phyloP scores from a whole-genome alignment of 163 green algal species.

The Picocystis sp. region DNA sequence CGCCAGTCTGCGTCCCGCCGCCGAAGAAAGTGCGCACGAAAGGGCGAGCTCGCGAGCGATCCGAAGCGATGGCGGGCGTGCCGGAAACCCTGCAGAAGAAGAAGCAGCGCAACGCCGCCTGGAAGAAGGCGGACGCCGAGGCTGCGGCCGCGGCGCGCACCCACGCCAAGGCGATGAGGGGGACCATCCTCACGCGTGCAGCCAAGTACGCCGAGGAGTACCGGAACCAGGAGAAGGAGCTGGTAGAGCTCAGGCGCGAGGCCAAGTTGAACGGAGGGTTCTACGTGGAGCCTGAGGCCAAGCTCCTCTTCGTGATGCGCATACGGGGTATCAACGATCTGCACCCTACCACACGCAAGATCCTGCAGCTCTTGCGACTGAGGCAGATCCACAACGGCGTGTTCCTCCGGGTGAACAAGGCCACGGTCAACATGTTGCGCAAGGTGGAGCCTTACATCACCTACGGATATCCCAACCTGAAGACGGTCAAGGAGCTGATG shows the following conservation, averaged over 20 bases:
- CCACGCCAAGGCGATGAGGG: conserved; percentile 39
- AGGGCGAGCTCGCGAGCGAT: too few relatives aligned
- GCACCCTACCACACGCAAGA: conserved; percentile 42
- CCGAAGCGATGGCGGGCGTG: conserved; percentile 17
- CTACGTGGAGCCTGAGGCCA: conserved; percentile 85
- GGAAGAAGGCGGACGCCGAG: conserved; percentile 50
- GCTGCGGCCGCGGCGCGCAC: conserved; percentile 43
- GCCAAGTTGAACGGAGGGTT: conserved; percentile 78
- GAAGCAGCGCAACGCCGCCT: conserved; percentile 75
- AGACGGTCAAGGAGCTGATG: conserved; percentile 95
- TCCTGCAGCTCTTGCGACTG: conserved; percentile 93
- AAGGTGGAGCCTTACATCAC: conserved; percentile 95
- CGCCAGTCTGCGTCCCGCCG: too few relatives aligned
- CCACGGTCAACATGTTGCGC: conserved; percentile 86
- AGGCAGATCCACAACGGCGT: conserved; percentile 95
- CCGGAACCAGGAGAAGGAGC: conserved; percentile 70
- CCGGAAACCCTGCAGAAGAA: conserved; percentile 79
- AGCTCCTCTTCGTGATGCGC: conserved; percentile 89
- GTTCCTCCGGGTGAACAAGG: conserved; percentile 93
- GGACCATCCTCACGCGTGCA: conserved; percentile 90
- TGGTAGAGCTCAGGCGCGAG: conserved; percentile 75
- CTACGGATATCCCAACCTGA: conserved; percentile 95
- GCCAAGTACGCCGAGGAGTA: conserved; percentile 97
- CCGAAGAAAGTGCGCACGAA: too few relatives aligned
- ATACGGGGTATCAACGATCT: conserved; percentile 39